Evolutionary conservation across 371 early-diverging fungal genomes (phyloP), one percentile per base, ranked within the genome.

Genomic region (Mortierella sp.): DNA sequence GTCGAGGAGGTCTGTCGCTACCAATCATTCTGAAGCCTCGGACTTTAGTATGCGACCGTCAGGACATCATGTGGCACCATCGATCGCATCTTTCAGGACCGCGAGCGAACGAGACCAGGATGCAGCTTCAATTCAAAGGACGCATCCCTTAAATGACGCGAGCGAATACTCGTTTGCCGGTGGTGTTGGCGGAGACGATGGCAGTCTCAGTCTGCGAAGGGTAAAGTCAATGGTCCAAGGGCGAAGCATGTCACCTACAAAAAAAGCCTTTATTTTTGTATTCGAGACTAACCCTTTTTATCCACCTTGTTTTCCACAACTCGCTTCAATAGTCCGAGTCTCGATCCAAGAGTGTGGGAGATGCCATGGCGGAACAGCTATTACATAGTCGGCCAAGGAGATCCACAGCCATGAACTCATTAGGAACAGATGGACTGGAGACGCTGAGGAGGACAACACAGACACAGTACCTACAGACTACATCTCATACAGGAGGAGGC

Each of bases 1-100:
- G 31, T 80, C 84, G n/a, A 70, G 84, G 44, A 74, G 84, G 10
- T 83, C 84, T 3, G 50, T 80, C 42, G 80, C 74, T 0, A 83
- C 84, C 0, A 83, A 76, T 26, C 74, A 83, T 47, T 83, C 84
- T 2, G 84, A 74, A 24, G 77, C 80, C 13, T 83, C 84, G 9
- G 84, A 83, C 19, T 74, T 76, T 34, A 80, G 80, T 24, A 31
- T 75, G 3, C 76, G 79, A 11, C 79, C 77, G 2, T 76, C 70
- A 7, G 75, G 78, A n/a, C 55, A 81, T 19, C 50, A 77, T 70
- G 74, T 34, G 8, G 70, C 82, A 10, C 82, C 82, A 4, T 82
- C 82, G 16, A 82, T 82, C 28, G 44, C 73, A 26, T 82, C 82
- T 10, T 78, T 82, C 68, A 78, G 54, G 58, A 82, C 82, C 8